Percentiles rank a stretch among this genome's conserved stretches.
Conservation (phyloP, 306 rosid genomes). For the Vigna radiata region DNA sequence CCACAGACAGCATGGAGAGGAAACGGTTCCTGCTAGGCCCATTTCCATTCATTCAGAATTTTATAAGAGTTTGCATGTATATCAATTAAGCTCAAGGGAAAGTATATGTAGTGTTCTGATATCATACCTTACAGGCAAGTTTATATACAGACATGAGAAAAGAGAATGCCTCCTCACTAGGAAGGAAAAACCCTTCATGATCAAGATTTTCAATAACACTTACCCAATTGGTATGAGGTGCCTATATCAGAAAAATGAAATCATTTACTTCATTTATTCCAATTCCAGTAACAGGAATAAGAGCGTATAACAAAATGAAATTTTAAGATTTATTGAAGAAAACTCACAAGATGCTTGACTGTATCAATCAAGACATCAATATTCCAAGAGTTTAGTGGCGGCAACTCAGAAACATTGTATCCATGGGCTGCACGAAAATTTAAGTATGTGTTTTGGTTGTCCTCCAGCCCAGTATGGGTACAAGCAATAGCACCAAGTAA, state of each 20-base stretch:
- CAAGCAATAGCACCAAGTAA: constrained; percentile 85
- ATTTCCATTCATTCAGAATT: constrained; percentile 43
- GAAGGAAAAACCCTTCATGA: constrained; percentile 94
- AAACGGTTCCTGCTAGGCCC: constrained; percentile 77
- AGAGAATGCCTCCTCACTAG: constrained; percentile 88
- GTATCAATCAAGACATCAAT: constrained; percentile 89
- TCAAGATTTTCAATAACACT: constrained; percentile 85
- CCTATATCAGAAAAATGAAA: constrained; percentile 62
- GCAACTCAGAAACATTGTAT: constrained; percentile 68
- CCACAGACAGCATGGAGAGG: constrained; percentile 96
- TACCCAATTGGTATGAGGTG: constrained; percentile 83
- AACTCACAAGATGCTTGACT: constrained; percentile 78
- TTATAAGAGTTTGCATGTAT: not conserved
- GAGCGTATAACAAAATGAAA: not conserved
- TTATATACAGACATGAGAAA: constrained; percentile 83
- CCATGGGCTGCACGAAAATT: constrained; percentile 80
- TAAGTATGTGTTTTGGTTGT: constrained; percentile 72
- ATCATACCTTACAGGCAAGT: constrained; percentile 76
- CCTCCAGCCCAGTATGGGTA: constrained; percentile 84
- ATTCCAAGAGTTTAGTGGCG: constrained; percentile 84
- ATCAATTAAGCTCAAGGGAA: constrained; percentile 32
- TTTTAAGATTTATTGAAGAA: constrained; percentile 6
- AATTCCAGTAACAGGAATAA: constrained; percentile 27
- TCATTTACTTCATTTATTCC: constrained; percentile 16
- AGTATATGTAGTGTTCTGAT: constrained; percentile 34